Evolutionary conservation across 2,329 filamentous ascomycete genomes (phyloP).

Genomic region (Aspergillus transmontanensis): DNA sequence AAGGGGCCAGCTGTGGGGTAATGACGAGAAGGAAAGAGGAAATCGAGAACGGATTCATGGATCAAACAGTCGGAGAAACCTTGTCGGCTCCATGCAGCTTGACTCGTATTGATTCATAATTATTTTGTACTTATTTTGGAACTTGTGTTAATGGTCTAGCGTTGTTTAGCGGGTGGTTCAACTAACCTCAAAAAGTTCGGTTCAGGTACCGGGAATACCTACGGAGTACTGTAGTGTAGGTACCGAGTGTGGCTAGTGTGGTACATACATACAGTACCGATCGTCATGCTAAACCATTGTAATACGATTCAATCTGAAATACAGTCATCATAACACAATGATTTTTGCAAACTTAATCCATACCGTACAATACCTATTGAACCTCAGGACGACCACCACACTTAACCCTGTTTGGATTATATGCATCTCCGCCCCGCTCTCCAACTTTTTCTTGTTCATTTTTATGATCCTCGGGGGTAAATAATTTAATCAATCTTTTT

Average conservation of each 20-base stretch:
- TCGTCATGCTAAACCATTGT: not conserved
- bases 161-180: not conserved
- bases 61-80: conserved; percentile 4
- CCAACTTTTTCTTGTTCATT: not conserved
- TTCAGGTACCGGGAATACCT: not conserved
- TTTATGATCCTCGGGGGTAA: not conserved
- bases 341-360: not conserved
- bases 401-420: not conserved
- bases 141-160: too few species aligned
- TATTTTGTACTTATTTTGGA: not conserved
- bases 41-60: not conserved
- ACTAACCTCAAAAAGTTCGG: not conserved
- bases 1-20: conserved; percentile 2
- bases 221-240: not conserved
- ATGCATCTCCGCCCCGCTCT: not conserved
- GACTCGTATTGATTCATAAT: conserved; percentile 1
- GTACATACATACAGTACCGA: not conserved
- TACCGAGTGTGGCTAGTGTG: not conserved
- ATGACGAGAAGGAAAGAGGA: not conserved
- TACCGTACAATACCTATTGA: not conserved
- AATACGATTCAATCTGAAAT: not conserved
- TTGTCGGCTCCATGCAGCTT: conserved; percentile 2
- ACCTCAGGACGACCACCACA: not conserved
- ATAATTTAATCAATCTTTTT: not conserved
- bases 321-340: not conserved